These are phyloP conservation scores for Kurtzmaniella fragi DNA, from an alignment of 805 yeast genomes.

Conservation along the genomic window DNA sequence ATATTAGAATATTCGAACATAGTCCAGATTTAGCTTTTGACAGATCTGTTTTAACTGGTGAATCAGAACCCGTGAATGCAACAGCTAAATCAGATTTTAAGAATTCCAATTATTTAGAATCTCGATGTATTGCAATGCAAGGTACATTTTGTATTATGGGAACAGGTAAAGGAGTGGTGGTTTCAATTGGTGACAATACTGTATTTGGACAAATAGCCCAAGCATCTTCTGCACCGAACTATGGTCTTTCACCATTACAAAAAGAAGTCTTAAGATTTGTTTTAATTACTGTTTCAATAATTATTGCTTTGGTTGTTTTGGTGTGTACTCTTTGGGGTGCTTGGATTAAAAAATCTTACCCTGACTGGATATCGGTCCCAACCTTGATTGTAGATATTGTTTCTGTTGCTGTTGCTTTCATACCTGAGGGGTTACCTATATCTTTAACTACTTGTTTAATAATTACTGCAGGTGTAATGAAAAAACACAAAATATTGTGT, in stretches of 20 bases:
- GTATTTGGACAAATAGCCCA: conserved; percentile 44
- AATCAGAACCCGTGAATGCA: conserved; percentile 37
- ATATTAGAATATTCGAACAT: conserved; percentile 34
- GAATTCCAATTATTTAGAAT: conserved; percentile 38
- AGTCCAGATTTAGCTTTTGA: conserved; percentile 40
- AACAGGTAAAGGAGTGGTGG: conserved; percentile 39
- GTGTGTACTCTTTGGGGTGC: conserved; percentile 38
- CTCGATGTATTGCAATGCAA: conserved; percentile 40
- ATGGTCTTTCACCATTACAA: conserved; percentile 38
- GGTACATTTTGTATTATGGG: conserved; percentile 43
- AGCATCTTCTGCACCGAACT: conserved; percentile 34
- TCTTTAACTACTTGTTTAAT: conserved; percentile 47
- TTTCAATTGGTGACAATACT: conserved; percentile 40
- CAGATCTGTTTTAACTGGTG: conserved; percentile 46
- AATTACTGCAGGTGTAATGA: conserved; percentile 45
- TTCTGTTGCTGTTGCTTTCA: conserved; percentile 44
- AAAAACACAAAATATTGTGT: conserved; percentile 38
- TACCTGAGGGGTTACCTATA: conserved; percentile 49
- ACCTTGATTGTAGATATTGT: conserved; percentile 39
- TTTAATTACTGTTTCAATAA: conserved; percentile 15
- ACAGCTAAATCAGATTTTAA: conserved; percentile 17
- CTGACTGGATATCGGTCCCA: conserved; percentile 38
- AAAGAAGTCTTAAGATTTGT: conserved; percentile 36
- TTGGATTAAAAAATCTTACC: conserved; percentile 34
- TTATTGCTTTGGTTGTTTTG: conserved; percentile 23